These are phyloP conservation scores for Aspergillus ustus DNA, from an alignment of 2,329 filamentous ascomycete species.

Conservation along the genomic window DNA sequence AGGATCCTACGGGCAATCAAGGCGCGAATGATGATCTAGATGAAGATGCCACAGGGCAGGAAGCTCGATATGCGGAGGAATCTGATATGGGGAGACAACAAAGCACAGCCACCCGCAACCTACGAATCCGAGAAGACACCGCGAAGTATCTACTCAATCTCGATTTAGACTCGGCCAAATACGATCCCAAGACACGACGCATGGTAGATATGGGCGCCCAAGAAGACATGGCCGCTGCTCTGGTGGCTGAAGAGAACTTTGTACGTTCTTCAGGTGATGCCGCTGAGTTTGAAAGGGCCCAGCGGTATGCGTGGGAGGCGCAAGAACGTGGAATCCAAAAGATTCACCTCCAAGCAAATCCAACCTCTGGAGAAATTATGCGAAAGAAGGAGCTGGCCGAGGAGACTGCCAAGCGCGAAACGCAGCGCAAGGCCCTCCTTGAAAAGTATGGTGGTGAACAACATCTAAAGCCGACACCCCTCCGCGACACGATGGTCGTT, in stretches of 20 bases:
- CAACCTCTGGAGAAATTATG: slow-evolving; percentile 84
- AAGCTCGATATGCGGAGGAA: slow-evolving; percentile 82
- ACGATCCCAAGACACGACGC: slow-evolving; percentile 92
- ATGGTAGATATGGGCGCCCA: slow-evolving; percentile 86
- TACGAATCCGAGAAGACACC: slow-evolving; percentile 93
- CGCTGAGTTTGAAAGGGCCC: slow-evolving; percentile 86
- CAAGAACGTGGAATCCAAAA: slow-evolving; percentile 82
- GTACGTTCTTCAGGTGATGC: slow-evolving; percentile 88
- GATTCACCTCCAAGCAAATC: slow-evolving; percentile 92
- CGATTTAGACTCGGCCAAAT: slow-evolving; percentile 94
- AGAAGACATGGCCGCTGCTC: slow-evolving; percentile 75
- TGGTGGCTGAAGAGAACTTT: slow-evolving; percentile 93
- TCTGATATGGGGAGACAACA: slow-evolving; percentile 96
- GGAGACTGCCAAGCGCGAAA: slow-evolving; percentile 68
- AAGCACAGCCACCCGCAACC: slow-evolving; percentile 84
- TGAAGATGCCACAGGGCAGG: slow-evolving; percentile 43
- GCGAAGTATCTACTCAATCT: slow-evolving; percentile 96
- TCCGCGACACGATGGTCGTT: slow-evolving; percentile 70
- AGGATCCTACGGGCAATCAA: slow-evolving; percentile 52
- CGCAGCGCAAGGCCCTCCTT: slow-evolving; percentile 70
- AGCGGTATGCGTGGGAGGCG: slow-evolving; percentile 91
- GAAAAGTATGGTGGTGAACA: slow-evolving; percentile 82
- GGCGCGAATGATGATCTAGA: slow-evolving; percentile 61
- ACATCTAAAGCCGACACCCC: slow-evolving; percentile 62
- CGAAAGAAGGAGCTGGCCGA: slow-evolving; percentile 81